A percentile compares a stretch with the other conserved stretches of the same genome.
These are phyloP conservation scores for Plantago elongata DNA, from an alignment of 257 asterid species.

Conservation along the genomic window DNA sequence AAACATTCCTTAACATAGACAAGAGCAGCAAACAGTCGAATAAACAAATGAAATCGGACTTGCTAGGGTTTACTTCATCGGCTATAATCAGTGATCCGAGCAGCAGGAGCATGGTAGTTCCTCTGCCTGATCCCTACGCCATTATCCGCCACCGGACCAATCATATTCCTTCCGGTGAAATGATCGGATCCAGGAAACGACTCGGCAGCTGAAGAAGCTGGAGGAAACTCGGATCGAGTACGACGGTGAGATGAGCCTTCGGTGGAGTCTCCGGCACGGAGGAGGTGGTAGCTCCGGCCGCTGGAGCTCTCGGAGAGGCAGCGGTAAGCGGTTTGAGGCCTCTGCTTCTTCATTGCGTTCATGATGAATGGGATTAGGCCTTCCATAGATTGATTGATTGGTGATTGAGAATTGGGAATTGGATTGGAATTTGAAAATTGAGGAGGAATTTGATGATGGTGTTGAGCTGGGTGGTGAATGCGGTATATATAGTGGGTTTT, in stretches of 20 bases:
- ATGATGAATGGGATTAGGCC: slow-evolving; percentile 63
- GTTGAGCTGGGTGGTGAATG: too few relatives aligned
- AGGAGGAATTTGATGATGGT: too few relatives aligned
- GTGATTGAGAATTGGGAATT: too few relatives aligned
- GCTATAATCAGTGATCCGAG: slow-evolving; percentile 1
- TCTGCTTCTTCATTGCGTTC: slow-evolving; percentile 53
- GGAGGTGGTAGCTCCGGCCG: slow-evolving; percentile 57
- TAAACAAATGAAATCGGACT: neutral
- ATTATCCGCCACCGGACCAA: slow-evolving; percentile 12
- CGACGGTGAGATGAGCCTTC: slow-evolving; percentile 48
- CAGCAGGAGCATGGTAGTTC: slow-evolving; percentile 21
- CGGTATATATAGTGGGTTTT: too few relatives aligned
- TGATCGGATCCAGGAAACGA: slow-evolving; percentile 14
- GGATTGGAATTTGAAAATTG: too few relatives aligned
- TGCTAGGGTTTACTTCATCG: neutral
- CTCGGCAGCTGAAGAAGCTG: slow-evolving; percentile 19
- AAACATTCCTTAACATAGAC: too few relatives aligned
- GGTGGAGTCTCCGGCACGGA: slow-evolving; percentile 31
- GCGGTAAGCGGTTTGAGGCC: slow-evolving; percentile 36
- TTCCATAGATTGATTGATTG: slow-evolving; percentile 35
- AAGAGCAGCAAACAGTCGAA: too few relatives aligned
- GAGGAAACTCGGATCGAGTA: slow-evolving; percentile 38
- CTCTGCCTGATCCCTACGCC: slow-evolving; percentile 21
- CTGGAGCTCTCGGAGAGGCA: slow-evolving; percentile 54
- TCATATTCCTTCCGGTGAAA: slow-evolving; percentile 22